Conservation (phyloP, 2,329 filamentous ascomycete species). For the Knoxdaviesia capensis region DNA sequence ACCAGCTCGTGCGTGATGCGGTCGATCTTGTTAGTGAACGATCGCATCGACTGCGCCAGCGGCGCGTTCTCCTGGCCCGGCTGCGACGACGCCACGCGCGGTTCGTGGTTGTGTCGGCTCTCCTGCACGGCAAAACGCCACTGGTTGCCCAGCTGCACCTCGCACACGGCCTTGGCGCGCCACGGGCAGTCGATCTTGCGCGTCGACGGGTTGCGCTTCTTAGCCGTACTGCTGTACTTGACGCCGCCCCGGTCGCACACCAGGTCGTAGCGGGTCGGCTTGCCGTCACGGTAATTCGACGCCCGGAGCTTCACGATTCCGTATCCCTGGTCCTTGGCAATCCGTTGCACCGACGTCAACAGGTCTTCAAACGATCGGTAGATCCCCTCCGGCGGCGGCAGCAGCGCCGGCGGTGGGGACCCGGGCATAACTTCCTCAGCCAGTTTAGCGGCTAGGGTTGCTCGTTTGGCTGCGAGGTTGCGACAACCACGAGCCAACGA, state of each 20-base stretch:
- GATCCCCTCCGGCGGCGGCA: constrained; percentile 38
- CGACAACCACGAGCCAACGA: too few relatives aligned
- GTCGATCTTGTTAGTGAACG: constrained; percentile 38
- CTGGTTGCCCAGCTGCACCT: constrained; percentile 40
- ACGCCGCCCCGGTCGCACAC: constrained; percentile 43
- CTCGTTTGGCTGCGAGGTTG: too few relatives aligned
- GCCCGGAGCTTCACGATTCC: constrained; percentile 41
- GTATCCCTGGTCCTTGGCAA: constrained; percentile 41
- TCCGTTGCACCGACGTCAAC: constrained; percentile 33
- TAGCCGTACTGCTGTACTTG: constrained; percentile 44
- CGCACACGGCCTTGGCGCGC: constrained; percentile 42
- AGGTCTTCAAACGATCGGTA: constrained; percentile 39
- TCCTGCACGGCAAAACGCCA: constrained; percentile 45
- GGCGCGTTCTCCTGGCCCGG: constrained; percentile 37
- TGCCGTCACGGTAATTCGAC: constrained; percentile 42
- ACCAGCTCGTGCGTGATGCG: constrained; percentile 34
- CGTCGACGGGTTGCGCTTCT: constrained; percentile 43
- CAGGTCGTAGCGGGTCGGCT: constrained; percentile 40
- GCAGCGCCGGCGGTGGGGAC: constrained; percentile 25
- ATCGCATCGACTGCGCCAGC: constrained; percentile 34
- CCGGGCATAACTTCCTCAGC: constrained; percentile 21
- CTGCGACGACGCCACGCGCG: constrained; percentile 30
- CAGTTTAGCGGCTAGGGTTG: constrained; percentile 10
- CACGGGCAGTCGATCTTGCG: constrained; percentile 45
- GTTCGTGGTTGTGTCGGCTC: constrained; percentile 39